Evolutionary conservation across 1,139 yeast genomes (phyloP).

Genomic region (Magnusiomyces tetraspermus): DNA sequence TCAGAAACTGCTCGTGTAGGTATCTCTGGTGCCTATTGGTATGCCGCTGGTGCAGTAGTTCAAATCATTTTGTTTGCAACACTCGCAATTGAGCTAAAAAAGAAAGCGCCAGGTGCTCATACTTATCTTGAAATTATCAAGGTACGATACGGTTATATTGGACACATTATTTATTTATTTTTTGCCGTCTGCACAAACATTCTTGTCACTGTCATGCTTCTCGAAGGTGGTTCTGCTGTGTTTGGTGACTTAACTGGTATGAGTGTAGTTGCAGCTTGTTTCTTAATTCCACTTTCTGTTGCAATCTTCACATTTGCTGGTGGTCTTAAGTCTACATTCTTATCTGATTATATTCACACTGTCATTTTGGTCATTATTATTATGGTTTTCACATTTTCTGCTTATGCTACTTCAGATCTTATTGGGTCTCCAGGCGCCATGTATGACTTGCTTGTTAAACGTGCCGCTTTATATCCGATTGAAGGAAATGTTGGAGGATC

Average conservation of each 20-base stretch:
- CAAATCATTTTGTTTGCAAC: slow-evolving; percentile 66
- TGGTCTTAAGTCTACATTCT: slow-evolving; percentile 81
- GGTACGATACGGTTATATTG: slow-evolving; percentile 57
- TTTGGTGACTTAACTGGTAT: slow-evolving; percentile 72
- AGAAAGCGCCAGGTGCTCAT: slow-evolving; percentile 66
- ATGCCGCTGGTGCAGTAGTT: slow-evolving; percentile 69
- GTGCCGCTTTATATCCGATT: slow-evolving; percentile 51
- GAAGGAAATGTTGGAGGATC: slow-evolving; percentile 69
- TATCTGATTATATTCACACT: slow-evolving; percentile 79
- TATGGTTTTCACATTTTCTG: slow-evolving; percentile 30
- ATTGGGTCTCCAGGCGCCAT: slow-evolving; percentile 76
- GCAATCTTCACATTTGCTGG: slow-evolving; percentile 77
- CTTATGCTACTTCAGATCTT: slow-evolving; percentile 43
- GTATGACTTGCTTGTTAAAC: slow-evolving; percentile 56
- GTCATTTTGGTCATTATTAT: slow-evolving; percentile 38
- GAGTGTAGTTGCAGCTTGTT: slow-evolving; percentile 72
- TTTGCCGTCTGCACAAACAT: slow-evolving; percentile 83
- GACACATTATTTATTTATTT: slow-evolving; percentile 61
- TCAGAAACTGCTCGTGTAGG: slow-evolving; percentile 75
- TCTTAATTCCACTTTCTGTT: slow-evolving; percentile 74
- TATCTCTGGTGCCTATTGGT: slow-evolving; percentile 63
- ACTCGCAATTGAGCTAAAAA: slow-evolving; percentile 64
- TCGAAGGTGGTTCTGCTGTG: slow-evolving; percentile 80
- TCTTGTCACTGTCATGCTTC: slow-evolving; percentile 76
- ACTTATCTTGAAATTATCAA: slow-evolving; percentile 63